Evolutionary conservation across 345 rosid genomes (phyloP), one percentile per base, ranked within the genome.

Genomic region (Conringia planisiliqua): DNA sequence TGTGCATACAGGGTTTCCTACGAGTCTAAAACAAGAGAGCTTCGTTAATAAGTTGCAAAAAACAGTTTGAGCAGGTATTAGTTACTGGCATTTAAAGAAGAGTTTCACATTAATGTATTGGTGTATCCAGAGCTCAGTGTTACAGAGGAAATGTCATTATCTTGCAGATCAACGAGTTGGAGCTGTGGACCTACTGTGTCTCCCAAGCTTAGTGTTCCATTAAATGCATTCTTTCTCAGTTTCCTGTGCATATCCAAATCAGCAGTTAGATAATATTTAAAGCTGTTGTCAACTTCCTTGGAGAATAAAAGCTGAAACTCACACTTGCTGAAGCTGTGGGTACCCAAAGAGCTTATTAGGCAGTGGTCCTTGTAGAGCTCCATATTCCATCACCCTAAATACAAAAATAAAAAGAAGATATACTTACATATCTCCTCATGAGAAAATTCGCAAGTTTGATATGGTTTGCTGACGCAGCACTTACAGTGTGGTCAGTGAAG

Each of bases 1-100:
- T 24, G 75, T 69, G 78, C 99, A 95, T 22, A 92, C 97, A 0
- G 97, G 97, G 74, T 95, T 95, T 66, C 97, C 97, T 40, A 89
- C 56, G 66, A 95, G 94, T 68, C 97, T 92, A 83, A 83, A 83
- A 52, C 52, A 59, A 72, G 61, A 78, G 35, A 77, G 46, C 61
- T 68, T 62, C 42, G 8, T 32, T n/a, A 54, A 38, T 72, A 14
- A 42, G 56, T 17, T 46, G n/a, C 7, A 46, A 57, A 13, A 68
- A 12, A 46, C 7, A 10, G 16, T 40, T 61, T 64, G 5, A 47
- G 17, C n/a, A 54, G 24, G 51, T 67, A 7, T 12, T 4, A 22
- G 4, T 46, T 66, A 33, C 6, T 16, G 40, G 5, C 13, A 3
- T 27, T 59, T 16, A 14, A 73, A 50, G 39, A 69, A 70, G 33